phyloP scores from a whole-genome alignment of 2,329 filamentous ascomycete genomes.

The Sporothrix phasma region DNA sequence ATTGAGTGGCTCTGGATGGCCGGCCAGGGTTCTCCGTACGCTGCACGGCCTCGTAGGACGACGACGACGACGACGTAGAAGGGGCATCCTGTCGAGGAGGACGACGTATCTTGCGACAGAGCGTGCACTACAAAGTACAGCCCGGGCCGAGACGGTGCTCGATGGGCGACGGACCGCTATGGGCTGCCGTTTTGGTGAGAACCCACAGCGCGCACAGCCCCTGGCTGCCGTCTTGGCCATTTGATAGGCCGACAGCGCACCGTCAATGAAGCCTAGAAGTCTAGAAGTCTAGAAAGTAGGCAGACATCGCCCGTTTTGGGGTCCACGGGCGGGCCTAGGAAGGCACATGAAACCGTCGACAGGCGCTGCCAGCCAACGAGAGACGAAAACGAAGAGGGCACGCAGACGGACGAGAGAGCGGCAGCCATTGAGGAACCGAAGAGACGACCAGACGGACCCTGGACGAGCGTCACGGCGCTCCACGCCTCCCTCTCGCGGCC shows the following conservation, averaged over 20 bases:
- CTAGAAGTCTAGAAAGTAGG: no score
- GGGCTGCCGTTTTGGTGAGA: neutral
- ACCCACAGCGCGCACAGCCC: neutral
- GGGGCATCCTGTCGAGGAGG: no score
- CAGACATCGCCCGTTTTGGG: no score
- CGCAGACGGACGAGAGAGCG: no score
- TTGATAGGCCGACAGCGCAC: conserved; percentile 16
- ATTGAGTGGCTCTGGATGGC: conserved; percentile 21
- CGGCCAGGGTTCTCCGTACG: neutral
- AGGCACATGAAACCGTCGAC: conserved; percentile 26
- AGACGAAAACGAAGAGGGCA: neutral
- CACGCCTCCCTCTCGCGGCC: conserved; percentile 2
- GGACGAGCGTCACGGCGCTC: no score
- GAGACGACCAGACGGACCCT: neutral
- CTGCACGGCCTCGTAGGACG: no score
- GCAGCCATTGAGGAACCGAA: no score
- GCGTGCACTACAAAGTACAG: no score
- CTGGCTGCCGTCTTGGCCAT: neutral
- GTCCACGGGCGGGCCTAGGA: conserved; percentile 21
- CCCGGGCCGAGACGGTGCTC: no score
- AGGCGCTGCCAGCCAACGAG: conserved; percentile 4
- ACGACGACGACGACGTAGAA: no score
- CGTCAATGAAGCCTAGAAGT: neutral
- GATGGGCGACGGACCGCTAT: no score
- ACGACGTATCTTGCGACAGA: no score